Percentiles rank a stretch among this genome's conserved stretches.
Evolutionary conservation across 352 stramenopile species (phyloP).

Genomic region (Globisporangium spiculum): DNA sequence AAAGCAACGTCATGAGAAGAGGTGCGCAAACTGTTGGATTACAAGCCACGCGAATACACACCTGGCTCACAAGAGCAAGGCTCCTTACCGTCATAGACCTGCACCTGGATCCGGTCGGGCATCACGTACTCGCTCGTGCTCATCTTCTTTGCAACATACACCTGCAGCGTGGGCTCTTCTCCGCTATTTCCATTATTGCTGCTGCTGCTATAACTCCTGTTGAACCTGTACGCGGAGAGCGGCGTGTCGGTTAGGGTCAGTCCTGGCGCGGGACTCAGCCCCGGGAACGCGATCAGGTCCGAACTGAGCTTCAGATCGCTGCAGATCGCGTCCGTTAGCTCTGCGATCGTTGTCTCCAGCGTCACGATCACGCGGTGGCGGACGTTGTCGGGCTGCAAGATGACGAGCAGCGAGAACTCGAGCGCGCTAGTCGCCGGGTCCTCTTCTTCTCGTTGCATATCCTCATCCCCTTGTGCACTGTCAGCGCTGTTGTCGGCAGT

Average conservation of each 20-base stretch:
- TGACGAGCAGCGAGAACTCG: conserved; percentile 61
- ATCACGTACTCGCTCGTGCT: conserved; percentile 75
- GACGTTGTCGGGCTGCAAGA: conserved; percentile 76
- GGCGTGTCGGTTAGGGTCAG: conserved; percentile 33
- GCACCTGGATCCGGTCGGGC: conserved; percentile 79
- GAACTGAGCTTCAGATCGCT: conserved; percentile 55
- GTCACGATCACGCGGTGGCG: conserved; percentile 65
- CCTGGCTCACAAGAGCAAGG: neutral
- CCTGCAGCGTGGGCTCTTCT: conserved; percentile 43
- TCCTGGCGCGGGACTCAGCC: conserved; percentile 36
- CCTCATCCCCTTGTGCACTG: conserved; percentile 11
- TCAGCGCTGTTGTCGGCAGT: neutral
- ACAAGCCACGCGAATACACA: neutral
- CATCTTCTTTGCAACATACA: conserved; percentile 38
- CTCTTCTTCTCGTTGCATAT: neutral
- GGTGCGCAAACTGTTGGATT: neutral
- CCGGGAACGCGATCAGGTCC: conserved; percentile 58
- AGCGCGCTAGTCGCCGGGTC: conserved; percentile 3
- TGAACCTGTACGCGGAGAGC: conserved; percentile 36
- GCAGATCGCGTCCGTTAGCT: conserved; percentile 53
- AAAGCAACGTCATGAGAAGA: neutral
- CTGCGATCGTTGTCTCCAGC: conserved; percentile 40
- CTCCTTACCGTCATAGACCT: conserved; percentile 51
- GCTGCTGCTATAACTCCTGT: conserved; percentile 3
- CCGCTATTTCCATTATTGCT: conserved; percentile 14